Evolutionary conservation across 495 filamentous ascomycete genomes (phyloP), one percentile per base, ranked within the genome.

Genomic region (Collariella sp.): DNA sequence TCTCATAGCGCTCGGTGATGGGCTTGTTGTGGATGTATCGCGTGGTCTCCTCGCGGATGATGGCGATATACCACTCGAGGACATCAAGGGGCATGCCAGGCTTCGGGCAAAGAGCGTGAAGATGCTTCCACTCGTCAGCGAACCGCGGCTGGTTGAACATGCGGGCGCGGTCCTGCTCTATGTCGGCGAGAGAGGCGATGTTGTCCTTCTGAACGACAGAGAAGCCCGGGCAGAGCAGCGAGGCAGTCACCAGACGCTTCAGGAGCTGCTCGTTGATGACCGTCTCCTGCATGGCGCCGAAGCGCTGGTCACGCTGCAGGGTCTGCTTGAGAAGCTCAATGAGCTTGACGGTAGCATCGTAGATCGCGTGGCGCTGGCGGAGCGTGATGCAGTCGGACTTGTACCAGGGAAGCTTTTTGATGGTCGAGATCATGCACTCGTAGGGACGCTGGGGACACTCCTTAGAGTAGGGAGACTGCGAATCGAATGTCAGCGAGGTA

Each of bases 341-440:
- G 43, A 87, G 76, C 29, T 69, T 65, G 13, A 73, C 54, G 26
- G 76, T 69, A 12, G 79, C 58, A 0, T 75, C 60, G 67, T 81
- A 84, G 16, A 90, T 55, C 3, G 70, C 58, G 34, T 82, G 73
- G 13, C 87, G 82, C 54, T 86, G 77, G 33, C 72, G 70, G 29
- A 90, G 67, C 0, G 81, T 87, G 70, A 89, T 85, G 54, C 76
- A 45, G 24, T 81, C 67, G 1, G 78, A 68, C 26, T 76, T 74
- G 35, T 78, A 77, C 88, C 87, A 93, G 0, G 88, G 88, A 58
- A 84, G 74, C 74, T 91, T 93, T 61, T 79, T 78, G 46, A 93
- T 70, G 0, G 83, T 87, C 57, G 80, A 86, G 57, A 89, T 86
- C 62, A 87, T 76, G 36, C 77, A 83, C 70, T 93, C 88, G 57